These are phyloP conservation scores for Ambispora gerdemannii DNA, from an alignment of 192 early-diverging fungal species.

Conservation along the genomic window DNA sequence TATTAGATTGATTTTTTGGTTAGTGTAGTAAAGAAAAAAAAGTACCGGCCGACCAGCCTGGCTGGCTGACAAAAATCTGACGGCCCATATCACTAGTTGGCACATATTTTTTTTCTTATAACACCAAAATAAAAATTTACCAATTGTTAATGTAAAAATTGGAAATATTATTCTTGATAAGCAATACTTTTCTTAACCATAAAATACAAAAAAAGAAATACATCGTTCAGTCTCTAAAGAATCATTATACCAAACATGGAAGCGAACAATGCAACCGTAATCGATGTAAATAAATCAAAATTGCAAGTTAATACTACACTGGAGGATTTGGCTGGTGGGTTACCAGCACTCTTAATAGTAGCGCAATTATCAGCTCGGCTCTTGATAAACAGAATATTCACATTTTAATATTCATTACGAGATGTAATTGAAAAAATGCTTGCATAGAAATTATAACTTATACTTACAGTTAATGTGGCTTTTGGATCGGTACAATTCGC, in stretches of 20 bases:
- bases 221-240: too few relatives aligned
- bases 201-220: too few relatives aligned
- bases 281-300: not conserved
- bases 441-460: not conserved
- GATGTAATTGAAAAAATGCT: not conserved
- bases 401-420: not conserved
- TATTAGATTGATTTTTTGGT: too few relatives aligned
- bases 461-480: slow-evolving; percentile 22
- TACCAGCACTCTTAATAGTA: not conserved
- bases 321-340: not conserved
- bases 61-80: too few relatives aligned
- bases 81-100: too few relatives aligned
- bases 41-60: too few relatives aligned
- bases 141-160: too few relatives aligned
- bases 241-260: not conserved
- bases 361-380: not conserved
- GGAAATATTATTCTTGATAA: too few relatives aligned
- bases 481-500: slow-evolving; percentile 55
- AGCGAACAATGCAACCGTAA: not conserved
- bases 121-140: too few relatives aligned
- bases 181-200: too few relatives aligned
- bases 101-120: too few relatives aligned
- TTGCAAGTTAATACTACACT: not conserved
- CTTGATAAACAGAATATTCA: not conserved
- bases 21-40: too few relatives aligned